Evolutionary conservation across 2,329 filamentous ascomycete genomes (phyloP), one percentile per base, ranked within the genome.

Genomic region (Elsinoe arachidis): DNA sequence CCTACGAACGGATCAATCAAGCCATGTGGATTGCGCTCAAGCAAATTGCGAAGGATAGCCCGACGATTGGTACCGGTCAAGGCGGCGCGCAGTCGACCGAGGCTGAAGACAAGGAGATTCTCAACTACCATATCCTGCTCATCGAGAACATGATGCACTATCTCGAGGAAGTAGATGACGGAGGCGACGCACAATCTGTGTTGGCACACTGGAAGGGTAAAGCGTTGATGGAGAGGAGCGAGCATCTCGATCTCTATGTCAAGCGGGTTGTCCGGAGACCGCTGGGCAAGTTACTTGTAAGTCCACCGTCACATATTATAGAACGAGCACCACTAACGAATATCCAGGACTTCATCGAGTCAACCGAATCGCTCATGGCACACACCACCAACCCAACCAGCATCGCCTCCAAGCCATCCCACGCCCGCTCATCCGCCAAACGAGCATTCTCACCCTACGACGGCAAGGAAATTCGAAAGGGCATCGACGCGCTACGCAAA

Each of bases 131-230:
- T 72, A 96, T 99, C 66, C 80, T 97, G 34, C 80, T 97, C 56
- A 97, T 99, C 64, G 92, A 99, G 72, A 99, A 99, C 71, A 96
- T 96, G 90, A 95, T 96, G 68, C 90, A 96, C 72, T 97, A 95
- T 73, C 78, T 93, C 10, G 91, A 97, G 69, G 91, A 96, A 70
- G 87, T 95, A 7, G 89, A 95, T 63, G 75, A 86, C 14, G 67
- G 65, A 6, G 65, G 64, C 9, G 80, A 83, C 15, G 80, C 81
- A 37, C 83, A 93, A 61, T 80, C 87, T 6, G 83, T 95, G 0
- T 79, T 97, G 3, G 84, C 88, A 60, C 84, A 88, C 63, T 96
- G 91, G 88, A 87, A 85, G 67, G 82, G 85, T 38, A 85, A 86
- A 58, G 93, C 92, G 1, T 77, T 81, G 33, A 79, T 83, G 46